These are phyloP conservation scores for Colletotrichum godetiae DNA, from an alignment of 2,329 filamentous ascomycete species.

Conservation along the genomic window DNA sequence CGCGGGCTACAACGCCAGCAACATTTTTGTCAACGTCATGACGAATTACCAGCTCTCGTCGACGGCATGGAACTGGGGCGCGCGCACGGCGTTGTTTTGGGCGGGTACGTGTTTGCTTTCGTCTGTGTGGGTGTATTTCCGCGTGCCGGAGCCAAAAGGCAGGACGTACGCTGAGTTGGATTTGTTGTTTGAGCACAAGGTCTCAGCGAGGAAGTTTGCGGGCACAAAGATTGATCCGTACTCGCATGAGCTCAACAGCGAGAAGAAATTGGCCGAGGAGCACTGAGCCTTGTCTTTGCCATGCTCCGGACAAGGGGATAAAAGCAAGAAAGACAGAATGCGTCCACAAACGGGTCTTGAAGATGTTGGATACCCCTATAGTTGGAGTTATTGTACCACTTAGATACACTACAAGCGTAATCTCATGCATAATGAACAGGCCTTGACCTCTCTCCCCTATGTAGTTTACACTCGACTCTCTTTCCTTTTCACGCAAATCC, in stretches of 20 bases:
- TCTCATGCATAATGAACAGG: slow-evolving; percentile 15
- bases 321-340: too few relatives aligned
- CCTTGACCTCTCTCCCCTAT: neutral
- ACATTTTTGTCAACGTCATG: slow-evolving; percentile 62
- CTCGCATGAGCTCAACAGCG: slow-evolving; percentile 31
- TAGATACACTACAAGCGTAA: slow-evolving; percentile 26
- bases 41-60: slow-evolving; percentile 61
- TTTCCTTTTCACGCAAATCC: neutral
- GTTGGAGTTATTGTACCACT: slow-evolving; percentile 1
- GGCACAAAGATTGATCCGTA: slow-evolving; percentile 52
- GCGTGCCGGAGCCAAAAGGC: slow-evolving; percentile 65
- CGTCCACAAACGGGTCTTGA: neutral
- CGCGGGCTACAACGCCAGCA: slow-evolving; percentile 58
- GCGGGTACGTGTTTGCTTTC: slow-evolving; percentile 59
- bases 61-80: slow-evolving; percentile 59
- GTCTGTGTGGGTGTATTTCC: slow-evolving; percentile 61
- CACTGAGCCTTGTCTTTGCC: neutral
- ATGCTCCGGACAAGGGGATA: too few relatives aligned
- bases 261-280: slow-evolving; percentile 31
- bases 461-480: neutral
- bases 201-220: slow-evolving; percentile 54
- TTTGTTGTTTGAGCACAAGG: slow-evolving; percentile 51
- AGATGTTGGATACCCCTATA: slow-evolving; percentile 1
- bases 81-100: slow-evolving; percentile 60
- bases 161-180: slow-evolving; percentile 58